Evolutionary conservation across 768 basidiomycete genomes (phyloP).

Genomic region (Mycena amicta): DNA sequence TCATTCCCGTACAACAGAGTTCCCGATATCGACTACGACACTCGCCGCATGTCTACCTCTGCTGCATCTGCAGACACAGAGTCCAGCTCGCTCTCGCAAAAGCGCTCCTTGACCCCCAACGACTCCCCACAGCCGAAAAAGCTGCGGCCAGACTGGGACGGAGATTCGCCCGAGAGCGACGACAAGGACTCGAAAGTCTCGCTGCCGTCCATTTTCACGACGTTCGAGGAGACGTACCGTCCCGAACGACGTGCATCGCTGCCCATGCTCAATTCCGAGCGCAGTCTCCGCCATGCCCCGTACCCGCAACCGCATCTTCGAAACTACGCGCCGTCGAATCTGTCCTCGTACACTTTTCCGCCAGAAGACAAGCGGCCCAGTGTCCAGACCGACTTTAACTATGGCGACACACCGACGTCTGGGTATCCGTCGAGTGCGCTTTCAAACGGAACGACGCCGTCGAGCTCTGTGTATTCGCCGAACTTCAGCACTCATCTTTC

Average conservation of each 20-base stretch:
- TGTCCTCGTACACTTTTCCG: constrained; percentile 61
- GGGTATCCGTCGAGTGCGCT: constrained; percentile 54
- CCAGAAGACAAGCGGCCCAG: constrained; percentile 47
- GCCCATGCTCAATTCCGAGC: constrained; percentile 59
- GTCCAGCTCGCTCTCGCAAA: constrained; percentile 62
- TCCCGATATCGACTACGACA: constrained; percentile 58
- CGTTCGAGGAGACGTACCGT: constrained; percentile 64
- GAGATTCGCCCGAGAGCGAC: constrained; percentile 32
- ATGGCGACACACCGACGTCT: constrained; percentile 44
- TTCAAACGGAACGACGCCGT: constrained; percentile 54
- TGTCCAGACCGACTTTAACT: constrained; percentile 49
- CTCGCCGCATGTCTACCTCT: constrained; percentile 78
- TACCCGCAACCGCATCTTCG: constrained; percentile 55
- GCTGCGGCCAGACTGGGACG: constrained; percentile 43
- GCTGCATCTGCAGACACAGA: constrained; percentile 74
- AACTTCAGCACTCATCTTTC: constrained; percentile 47
- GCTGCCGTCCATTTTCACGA: constrained; percentile 73
- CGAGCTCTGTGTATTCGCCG: constrained; percentile 51
- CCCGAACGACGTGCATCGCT: constrained; percentile 67
- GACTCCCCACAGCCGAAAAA: constrained; percentile 60
- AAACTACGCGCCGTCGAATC: constrained; percentile 46
- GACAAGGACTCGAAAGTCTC: constrained; percentile 59
- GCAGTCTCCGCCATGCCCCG: constrained; percentile 56
- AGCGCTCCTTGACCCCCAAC: constrained; percentile 55
- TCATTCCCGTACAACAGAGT: constrained; percentile 30